phyloP scores from a whole-genome alignment of 1,284 basidiomycete genomes.

The Marasmius fiardii region DNA sequence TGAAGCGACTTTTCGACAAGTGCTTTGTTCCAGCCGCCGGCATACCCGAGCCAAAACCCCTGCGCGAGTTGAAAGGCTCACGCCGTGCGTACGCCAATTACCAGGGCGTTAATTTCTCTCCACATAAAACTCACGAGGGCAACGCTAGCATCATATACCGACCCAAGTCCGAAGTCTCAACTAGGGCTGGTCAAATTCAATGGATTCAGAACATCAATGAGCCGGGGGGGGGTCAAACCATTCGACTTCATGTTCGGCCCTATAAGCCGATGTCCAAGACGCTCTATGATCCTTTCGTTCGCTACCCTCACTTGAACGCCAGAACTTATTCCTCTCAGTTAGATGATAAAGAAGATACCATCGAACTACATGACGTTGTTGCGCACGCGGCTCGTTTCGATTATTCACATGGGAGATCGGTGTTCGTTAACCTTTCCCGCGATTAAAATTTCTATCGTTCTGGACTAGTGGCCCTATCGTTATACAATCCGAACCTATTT shows the following conservation, averaged over 20 bases:
- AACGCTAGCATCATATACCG: not conserved
- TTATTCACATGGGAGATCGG: slow-evolving; percentile 6
- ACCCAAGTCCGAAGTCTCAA: not conserved
- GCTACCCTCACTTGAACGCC: not conserved
- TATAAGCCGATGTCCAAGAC: not conserved
- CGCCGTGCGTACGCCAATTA: not conserved
- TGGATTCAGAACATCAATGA: slow-evolving; percentile 1
- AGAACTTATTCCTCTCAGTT: slow-evolving; percentile 1
- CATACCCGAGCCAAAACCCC: not conserved
- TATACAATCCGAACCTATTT: too few species aligned
- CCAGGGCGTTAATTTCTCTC: not conserved
- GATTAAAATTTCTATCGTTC: too few species aligned
- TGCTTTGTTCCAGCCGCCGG: not conserved
- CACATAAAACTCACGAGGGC: not conserved
- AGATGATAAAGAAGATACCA: not conserved
- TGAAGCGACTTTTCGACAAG: slow-evolving; percentile 1
- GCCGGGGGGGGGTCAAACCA: not conserved
- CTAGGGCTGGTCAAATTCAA: slow-evolving; percentile 6
- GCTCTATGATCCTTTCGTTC: slow-evolving; percentile 6
- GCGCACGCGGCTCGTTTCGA: slow-evolving; percentile 9
- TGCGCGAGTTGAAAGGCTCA: not conserved
- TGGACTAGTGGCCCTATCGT: too few species aligned
- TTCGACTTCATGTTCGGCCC: slow-evolving; percentile 2
- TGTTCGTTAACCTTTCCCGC: slow-evolving; percentile 7
- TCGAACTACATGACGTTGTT: slow-evolving; percentile 2